phyloP scores from a whole-genome alignment of 495 filamentous ascomycete species.

The Penicillium desertorum region DNA sequence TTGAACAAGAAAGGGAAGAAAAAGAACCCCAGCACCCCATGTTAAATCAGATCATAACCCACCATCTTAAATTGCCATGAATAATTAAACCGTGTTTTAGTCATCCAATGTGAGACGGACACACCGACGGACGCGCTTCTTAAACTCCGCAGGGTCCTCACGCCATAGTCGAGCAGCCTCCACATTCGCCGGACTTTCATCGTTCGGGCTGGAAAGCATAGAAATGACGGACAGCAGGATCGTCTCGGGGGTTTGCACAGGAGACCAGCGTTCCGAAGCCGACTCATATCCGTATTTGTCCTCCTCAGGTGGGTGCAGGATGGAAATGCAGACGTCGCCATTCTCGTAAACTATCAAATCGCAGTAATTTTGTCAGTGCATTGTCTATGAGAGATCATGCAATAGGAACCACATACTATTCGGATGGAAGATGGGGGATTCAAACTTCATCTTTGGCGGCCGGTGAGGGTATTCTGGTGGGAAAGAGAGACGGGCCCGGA shows the following conservation, averaged over 20 bases:
- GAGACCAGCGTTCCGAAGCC: slow-evolving; percentile 90
- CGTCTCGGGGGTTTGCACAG: slow-evolving; percentile 96
- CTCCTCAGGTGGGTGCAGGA: slow-evolving; percentile 93
- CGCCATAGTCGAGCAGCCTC: slow-evolving; percentile 88
- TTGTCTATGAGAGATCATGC: not conserved
- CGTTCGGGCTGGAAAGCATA: slow-evolving; percentile 89
- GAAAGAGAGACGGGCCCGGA: slow-evolving; percentile 77
- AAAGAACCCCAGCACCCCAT: not conserved
- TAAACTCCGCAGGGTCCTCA: slow-evolving; percentile 78
- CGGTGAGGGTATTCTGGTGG: slow-evolving; percentile 81
- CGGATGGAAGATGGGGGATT: slow-evolving; percentile 86
- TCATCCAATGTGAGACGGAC: slow-evolving; percentile 84
- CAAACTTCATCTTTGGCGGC: slow-evolving; percentile 90
- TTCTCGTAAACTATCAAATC: slow-evolving; percentile 65
- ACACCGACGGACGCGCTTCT: slow-evolving; percentile 70
- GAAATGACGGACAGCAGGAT: slow-evolving; percentile 92
- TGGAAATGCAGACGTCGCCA: slow-evolving; percentile 94
- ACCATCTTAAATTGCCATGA: not conserved
- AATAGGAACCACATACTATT: slow-evolving; percentile 58
- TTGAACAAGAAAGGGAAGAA: slow-evolving; percentile 1
- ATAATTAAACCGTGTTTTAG: slow-evolving; percentile 41
- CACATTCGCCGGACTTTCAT: slow-evolving; percentile 92
- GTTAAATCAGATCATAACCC: slow-evolving; percentile 6
- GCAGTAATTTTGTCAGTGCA: not conserved
- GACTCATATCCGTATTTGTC: slow-evolving; percentile 94